phyloP scores from a whole-genome alignment of 140 eudicot genomes.

The Anethum foeniculum region DNA sequence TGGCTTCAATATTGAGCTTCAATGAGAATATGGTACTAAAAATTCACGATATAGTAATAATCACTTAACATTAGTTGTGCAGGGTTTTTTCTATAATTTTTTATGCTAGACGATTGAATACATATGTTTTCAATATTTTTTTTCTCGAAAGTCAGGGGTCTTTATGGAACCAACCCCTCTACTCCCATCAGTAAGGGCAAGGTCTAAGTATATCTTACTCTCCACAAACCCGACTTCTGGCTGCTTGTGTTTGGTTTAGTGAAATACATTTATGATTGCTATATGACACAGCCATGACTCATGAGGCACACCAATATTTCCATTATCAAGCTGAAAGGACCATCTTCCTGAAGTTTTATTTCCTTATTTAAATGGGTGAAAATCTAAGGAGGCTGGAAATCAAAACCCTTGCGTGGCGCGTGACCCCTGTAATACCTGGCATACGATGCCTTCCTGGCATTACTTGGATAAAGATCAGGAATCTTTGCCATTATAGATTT shows the following conservation, averaged over 20 bases:
- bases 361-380: neutral
- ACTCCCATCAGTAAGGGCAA: neutral
- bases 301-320: neutral
- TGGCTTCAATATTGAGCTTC: constrained; percentile 97
- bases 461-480: neutral
- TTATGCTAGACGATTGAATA: neutral
- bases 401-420: neutral
- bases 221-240: neutral
- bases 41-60: neutral
- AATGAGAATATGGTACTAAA: constrained; percentile 81
- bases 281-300: too few species aligned
- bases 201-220: neutral
- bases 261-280: neutral
- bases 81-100: neutral
- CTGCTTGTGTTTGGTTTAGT: neutral
- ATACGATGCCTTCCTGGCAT: neutral
- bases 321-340: neutral
- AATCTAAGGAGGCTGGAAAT: neutral
- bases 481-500: neutral
- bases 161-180: neutral
- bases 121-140: neutral
- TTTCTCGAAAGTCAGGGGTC: neutral
- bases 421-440: neutral
- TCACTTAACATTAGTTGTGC: neutral
- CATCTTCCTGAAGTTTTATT: neutral